These are phyloP conservation scores for Diutina siamensis DNA, from an alignment of 1,139 yeast species.

Conservation along the genomic window DNA sequence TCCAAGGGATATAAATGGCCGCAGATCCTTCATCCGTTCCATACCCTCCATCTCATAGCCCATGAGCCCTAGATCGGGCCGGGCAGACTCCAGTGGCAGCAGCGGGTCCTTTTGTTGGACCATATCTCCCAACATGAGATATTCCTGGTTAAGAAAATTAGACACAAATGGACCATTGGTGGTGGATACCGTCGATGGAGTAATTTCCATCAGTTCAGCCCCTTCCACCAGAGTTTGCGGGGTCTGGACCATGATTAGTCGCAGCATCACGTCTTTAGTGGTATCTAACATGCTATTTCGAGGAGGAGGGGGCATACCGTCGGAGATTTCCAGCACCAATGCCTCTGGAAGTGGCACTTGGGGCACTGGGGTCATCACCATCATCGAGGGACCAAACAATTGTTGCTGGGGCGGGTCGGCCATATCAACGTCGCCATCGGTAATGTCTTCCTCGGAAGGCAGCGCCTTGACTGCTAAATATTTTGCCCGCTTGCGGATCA, in stretches of 20 bases:
- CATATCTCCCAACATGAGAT: conserved; percentile 47
- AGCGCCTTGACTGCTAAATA: conserved; percentile 15
- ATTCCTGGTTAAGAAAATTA: conserved; percentile 43
- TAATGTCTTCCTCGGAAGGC: background rate
- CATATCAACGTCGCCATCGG: background rate
- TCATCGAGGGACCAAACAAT: background rate
- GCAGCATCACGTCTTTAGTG: conserved; percentile 28
- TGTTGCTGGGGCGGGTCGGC: background rate
- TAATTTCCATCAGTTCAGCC: conserved; percentile 11
- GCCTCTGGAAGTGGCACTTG: conserved; percentile 6
- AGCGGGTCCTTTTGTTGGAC: conserved; percentile 31
- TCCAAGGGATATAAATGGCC: conserved; percentile 36
- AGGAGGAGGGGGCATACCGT: conserved; percentile 3
- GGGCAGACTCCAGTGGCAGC: conserved; percentile 23
- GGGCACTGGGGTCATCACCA: conserved; percentile 6
- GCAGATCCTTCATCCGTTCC: conserved; percentile 9
- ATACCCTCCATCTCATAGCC: background rate
- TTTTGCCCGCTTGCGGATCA: conserved; percentile 45
- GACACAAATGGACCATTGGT: conserved; percentile 18
- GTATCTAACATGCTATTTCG: conserved; percentile 19
- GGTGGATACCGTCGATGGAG: conserved; percentile 15
- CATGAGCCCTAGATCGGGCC: background rate
- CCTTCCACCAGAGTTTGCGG: conserved; percentile 2
- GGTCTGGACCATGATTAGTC: conserved; percentile 12
- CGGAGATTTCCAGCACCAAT: background rate